phyloP scores from a whole-genome alignment of 495 filamentous ascomycete genomes.

The Mycothermus thermophilus region DNA sequence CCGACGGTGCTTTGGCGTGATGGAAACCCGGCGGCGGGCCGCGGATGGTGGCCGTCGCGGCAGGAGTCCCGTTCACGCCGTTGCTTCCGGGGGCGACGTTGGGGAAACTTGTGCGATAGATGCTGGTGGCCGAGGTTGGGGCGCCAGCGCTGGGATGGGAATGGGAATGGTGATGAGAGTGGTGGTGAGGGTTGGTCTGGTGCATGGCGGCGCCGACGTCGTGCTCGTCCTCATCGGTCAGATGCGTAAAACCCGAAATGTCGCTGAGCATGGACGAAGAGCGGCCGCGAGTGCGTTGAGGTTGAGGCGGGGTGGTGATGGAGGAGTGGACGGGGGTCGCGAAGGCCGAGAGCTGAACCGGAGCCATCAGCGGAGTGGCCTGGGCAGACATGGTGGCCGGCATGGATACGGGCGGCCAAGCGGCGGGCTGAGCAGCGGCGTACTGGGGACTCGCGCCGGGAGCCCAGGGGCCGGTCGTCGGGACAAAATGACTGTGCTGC shows the following conservation, averaged over 20 bases:
- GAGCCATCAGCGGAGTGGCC: slow-evolving; percentile 10
- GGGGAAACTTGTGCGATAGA: not conserved
- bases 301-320: slow-evolving; percentile 13
- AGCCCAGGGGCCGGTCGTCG: slow-evolving; percentile 13
- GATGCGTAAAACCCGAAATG: slow-evolving; percentile 52
- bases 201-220: slow-evolving; percentile 1
- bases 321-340: slow-evolving; percentile 11
- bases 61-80: slow-evolving; percentile 2
- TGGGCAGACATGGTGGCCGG: not conserved
- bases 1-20: slow-evolving; percentile 9
- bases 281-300: slow-evolving; percentile 35
- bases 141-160: no score
- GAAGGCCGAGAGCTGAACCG: slow-evolving; percentile 10
- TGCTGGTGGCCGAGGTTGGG: not conserved
- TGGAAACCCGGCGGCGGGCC: slow-evolving; percentile 19
- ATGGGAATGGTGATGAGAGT: no score
- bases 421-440: slow-evolving; percentile 7
- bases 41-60: slow-evolving; percentile 8
- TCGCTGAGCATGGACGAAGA: slow-evolving; percentile 56
- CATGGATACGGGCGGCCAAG: slow-evolving; percentile 18
- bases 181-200: not conserved
- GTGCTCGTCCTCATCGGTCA: slow-evolving; percentile 28
- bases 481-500: slow-evolving; percentile 10
- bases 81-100: not conserved
- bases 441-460: slow-evolving; percentile 5